Conservation (phyloP, 2,329 filamentous ascomycete species). For the Phoma sp. region DNA sequence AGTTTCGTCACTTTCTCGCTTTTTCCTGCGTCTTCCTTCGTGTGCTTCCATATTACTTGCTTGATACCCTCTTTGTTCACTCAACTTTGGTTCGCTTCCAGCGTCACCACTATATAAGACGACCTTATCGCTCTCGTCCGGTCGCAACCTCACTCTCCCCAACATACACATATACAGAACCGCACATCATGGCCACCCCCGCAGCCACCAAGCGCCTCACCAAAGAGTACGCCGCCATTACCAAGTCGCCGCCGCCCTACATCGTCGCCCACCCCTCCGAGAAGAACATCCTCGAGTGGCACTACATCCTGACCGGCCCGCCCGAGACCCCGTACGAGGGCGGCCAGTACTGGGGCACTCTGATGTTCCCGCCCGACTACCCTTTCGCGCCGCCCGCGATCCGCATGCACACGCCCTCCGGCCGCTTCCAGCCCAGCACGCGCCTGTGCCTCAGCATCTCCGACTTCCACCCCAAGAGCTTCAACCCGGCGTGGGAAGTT, state of each 20-base stretch:
- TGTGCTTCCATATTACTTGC: background rate
- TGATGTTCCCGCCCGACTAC: conserved; percentile 95
- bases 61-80: conserved; percentile 11
- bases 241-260: conserved; percentile 82
- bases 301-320: conserved; percentile 93
- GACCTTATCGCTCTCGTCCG: background rate
- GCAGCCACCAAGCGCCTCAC: conserved; percentile 57
- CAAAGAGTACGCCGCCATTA: conserved; percentile 68
- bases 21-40: background rate
- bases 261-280: conserved; percentile 90
- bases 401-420: conserved; percentile 97
- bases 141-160: background rate
- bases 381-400: conserved; percentile 97
- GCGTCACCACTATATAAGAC: background rate
- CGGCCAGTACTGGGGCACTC: conserved; percentile 97
- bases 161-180: conserved; percentile 5
- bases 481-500: conserved; percentile 98
- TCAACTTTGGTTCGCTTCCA: background rate
- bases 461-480: conserved; percentile 97
- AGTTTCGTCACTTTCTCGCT: background rate
- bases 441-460: conserved; percentile 93
- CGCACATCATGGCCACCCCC: conserved; percentile 46
- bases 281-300: conserved; percentile 91
- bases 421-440: conserved; percentile 91
- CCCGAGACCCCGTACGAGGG: conserved; percentile 92